These are phyloP conservation scores for Lagerstroemia fauriei DNA, from an alignment of 441 rosid species.

Conservation along the genomic window DNA sequence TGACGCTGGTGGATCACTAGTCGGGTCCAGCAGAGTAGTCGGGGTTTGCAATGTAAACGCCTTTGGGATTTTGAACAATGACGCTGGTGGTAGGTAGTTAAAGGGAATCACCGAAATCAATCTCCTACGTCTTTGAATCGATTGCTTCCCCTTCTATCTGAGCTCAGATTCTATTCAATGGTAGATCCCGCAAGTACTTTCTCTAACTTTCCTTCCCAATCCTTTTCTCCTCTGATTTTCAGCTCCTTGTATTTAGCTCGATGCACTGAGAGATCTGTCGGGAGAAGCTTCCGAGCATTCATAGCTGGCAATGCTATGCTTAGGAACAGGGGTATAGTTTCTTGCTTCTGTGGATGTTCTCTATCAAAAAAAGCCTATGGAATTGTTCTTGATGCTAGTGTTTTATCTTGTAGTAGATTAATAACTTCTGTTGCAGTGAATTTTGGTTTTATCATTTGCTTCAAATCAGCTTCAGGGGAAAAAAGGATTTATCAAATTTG, in stretches of 20 bases:
- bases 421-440: not conserved
- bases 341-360: not conserved
- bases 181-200: not conserved
- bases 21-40: no score
- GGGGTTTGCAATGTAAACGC: no score
- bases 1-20: no score
- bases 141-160: not conserved
- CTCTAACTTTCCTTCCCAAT: not conserved
- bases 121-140: not conserved
- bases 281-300: not conserved
- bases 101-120: not conserved
- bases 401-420: not conserved
- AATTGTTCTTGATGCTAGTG: not conserved
- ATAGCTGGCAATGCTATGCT: not conserved
- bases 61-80: no score
- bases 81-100: conserved; percentile 9
- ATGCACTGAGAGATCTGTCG: not conserved
- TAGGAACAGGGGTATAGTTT: not conserved
- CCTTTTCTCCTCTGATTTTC: not conserved
- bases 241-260: not conserved
- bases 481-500: no score
- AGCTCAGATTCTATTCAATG: not conserved
- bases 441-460: not conserved
- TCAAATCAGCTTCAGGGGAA: not conserved
- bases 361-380: not conserved